These are phyloP conservation scores for Diaporthe sp. DNA, from an alignment of 2,329 filamentous ascomycete species.

Conservation along the genomic window DNA sequence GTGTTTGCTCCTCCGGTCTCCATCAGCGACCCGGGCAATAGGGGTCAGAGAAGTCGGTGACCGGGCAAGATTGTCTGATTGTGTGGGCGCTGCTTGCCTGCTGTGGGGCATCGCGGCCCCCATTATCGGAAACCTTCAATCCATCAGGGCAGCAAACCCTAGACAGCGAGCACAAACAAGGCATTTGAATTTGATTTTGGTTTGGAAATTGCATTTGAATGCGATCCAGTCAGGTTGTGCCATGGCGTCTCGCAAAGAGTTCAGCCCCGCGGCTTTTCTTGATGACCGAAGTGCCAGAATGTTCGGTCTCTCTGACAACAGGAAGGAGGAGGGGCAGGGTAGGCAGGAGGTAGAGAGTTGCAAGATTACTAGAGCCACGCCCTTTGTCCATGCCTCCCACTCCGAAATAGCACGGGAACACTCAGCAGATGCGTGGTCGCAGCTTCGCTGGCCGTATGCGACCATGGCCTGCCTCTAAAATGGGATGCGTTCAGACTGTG, in stretches of 20 bases:
- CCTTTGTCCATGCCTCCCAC: neutral
- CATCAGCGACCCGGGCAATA: conserved; percentile 19
- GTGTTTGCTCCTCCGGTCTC: conserved; percentile 25
- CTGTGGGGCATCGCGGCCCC: conserved; percentile 21
- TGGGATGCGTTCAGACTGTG: conserved; percentile 26
- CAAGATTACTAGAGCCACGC: conserved; percentile 3
- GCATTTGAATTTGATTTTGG: neutral
- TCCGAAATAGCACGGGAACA: conserved; percentile 23
- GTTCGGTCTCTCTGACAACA: conserved; percentile 16
- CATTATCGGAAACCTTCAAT: conserved; percentile 28
- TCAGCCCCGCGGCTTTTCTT: conserved; percentile 1
- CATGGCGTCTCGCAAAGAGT: neutral
- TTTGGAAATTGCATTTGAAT: too few relatives aligned
- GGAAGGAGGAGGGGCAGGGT: neutral
- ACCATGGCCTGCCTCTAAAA: conserved; percentile 11
- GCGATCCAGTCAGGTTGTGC: neutral
- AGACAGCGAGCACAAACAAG: conserved; percentile 13
- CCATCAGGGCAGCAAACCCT: conserved; percentile 31
- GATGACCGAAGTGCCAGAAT: conserved; percentile 26
- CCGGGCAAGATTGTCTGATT: conserved; percentile 12
- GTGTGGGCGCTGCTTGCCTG: conserved; percentile 15
- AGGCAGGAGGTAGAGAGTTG: neutral
- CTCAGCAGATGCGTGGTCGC: neutral
- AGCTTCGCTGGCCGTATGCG: neutral
- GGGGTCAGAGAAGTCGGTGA: conserved; percentile 32